Evolutionary conservation across 2,329 filamentous ascomycete species (phyloP).

Genomic region (Colletotrichum eremochloae): DNA sequence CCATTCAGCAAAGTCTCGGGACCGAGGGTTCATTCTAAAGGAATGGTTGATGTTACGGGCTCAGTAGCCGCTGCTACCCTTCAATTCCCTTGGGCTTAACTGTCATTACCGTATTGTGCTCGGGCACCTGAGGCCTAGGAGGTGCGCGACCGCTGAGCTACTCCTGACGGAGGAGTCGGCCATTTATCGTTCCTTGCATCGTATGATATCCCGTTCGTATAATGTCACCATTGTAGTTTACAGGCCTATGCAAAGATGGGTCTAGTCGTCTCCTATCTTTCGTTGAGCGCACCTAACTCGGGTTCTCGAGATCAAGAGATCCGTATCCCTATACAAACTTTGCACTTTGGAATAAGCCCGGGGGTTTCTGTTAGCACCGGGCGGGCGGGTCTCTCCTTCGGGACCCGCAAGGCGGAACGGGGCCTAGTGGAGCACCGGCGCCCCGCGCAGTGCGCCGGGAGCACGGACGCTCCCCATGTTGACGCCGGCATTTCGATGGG

Average conservation of each 20-base stretch:
- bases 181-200: background rate
- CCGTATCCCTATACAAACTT: background rate
- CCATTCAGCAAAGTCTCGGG: background rate
- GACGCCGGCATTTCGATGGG: background rate
- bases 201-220: background rate
- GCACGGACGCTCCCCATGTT: background rate
- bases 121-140: background rate
- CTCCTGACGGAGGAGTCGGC: too few species aligned
- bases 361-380: constrained; percentile 10
- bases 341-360: constrained; percentile 15
- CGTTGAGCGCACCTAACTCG: background rate
- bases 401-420: constrained; percentile 18
- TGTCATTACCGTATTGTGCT: background rate
- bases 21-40: background rate
- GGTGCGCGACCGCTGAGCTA: too few species aligned
- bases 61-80: background rate
- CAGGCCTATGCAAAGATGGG: background rate
- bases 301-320: too few species aligned
- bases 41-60: too few species aligned
- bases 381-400: constrained; percentile 3
- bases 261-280: background rate
- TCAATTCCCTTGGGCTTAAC: too few species aligned
- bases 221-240: background rate
- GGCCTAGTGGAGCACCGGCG: constrained; percentile 8
- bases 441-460: constrained; percentile 2